A percentile compares a stretch with the other conserved stretches of the same genome.
phyloP scores from a whole-genome alignment of 2,329 filamentous ascomycete genomes.

The Colletotrichum cereale region DNA sequence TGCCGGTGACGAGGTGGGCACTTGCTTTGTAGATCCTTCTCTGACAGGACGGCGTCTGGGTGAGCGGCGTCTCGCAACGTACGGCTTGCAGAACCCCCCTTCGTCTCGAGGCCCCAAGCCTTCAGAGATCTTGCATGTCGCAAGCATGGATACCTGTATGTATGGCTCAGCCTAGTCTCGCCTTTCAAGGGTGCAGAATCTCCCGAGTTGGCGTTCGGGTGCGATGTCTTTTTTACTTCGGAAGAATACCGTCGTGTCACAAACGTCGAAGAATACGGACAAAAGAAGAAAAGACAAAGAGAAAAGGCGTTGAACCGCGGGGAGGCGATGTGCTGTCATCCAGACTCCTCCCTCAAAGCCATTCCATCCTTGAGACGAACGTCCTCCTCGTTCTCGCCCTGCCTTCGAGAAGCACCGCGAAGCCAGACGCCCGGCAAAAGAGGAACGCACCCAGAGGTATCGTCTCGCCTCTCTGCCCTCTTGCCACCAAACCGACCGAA shows the following conservation, averaged over 20 bases:
- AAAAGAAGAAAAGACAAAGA: no score
- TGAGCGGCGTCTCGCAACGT: background rate
- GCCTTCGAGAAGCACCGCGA: constrained; percentile 20
- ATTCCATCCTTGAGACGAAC: constrained; percentile 33
- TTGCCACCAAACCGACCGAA: constrained; percentile 1
- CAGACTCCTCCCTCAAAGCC: constrained; percentile 6
- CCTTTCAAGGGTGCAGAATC: background rate
- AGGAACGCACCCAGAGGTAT: background rate
- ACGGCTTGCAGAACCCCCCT: background rate
- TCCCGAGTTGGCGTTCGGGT: background rate
- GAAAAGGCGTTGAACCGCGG: background rate
- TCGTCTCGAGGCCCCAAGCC: background rate
- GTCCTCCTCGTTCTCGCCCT: background rate
- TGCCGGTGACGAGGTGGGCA: background rate
- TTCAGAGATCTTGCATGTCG: constrained; percentile 5
- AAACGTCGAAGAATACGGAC: background rate
- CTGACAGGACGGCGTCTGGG: background rate
- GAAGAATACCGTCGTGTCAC: background rate
- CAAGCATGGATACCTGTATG: background rate
- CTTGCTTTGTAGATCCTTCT: background rate
- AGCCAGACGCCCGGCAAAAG: background rate
- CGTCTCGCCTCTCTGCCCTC: background rate
- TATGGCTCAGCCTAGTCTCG: background rate
- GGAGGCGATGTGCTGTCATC: constrained; percentile 15
- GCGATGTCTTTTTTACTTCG: background rate